Evolutionary conservation across 441 rosid species (phyloP), one percentile per base, ranked within the genome.

Genomic region (Lepidium campestre): DNA sequence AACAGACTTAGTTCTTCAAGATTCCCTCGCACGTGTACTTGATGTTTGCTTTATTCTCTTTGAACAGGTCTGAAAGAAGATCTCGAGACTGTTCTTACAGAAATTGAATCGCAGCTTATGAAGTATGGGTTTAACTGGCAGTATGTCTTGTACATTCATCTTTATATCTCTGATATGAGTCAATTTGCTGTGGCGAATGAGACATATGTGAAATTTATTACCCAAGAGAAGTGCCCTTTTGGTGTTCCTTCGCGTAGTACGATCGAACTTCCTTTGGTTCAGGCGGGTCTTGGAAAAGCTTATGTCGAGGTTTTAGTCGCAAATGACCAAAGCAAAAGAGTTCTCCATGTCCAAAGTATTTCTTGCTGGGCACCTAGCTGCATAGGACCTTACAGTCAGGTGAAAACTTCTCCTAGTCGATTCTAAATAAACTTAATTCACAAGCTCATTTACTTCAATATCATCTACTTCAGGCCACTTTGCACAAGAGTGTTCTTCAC

Each of bases 161-260:
- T 93, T 7, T 88, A 88, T 45, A 81, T 91, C 60, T 83, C 89
- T 62, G 89, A 86, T 83, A 94, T 94, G 97, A 75, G 83, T 77
- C 86, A 88, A 52, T 91, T 94, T 49, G 37, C 86, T 42, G 57
- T 57, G 55, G 98, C 97, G 40, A 94, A 91, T 80, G 89, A 86
- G 76, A 91, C 85, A 8, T 91, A 94, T 76, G 88, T 86, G 75
- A 83, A 75, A 61, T 94, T 85, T 68, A 89, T 94, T 67, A 89
- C 94, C 13, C 96, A 87, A 68, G 96, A 85, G 60, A 89, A 85
- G 70, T 94, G 98, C 70, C 90, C 88, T 62, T 84, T 79, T 34
- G 99, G 99, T 79, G 98, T 94, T 81, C 99, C 99, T 66, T 94
- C 99, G 17, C 94, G 99, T 31, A 89, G 99, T 78, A 94, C 97